Evolutionary conservation across 805 yeast genomes (phyloP).

Genomic region (Cyberlindnera mrakii): DNA sequence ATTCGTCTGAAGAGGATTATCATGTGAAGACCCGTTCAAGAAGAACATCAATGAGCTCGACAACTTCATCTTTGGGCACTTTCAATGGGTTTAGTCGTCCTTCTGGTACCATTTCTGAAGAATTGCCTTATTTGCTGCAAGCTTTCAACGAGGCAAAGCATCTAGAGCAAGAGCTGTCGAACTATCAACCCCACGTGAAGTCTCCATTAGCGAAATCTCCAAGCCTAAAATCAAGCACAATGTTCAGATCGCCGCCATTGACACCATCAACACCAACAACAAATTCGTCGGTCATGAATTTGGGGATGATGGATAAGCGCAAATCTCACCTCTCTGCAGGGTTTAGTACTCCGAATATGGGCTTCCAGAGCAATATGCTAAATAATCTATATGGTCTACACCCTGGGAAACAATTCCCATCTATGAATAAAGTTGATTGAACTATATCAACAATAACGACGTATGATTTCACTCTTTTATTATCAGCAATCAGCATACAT

Average conservation of each 20-base stretch:
- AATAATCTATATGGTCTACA: conserved; percentile 23
- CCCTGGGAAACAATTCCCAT: conserved; percentile 5
- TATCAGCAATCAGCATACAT: not conserved
- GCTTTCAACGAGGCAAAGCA: conserved; percentile 62
- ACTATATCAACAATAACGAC: not conserved
- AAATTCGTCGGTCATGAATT: not conserved
- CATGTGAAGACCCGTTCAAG: conserved; percentile 10
- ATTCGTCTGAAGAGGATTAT: not conserved
- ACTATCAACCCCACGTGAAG: conserved; percentile 7
- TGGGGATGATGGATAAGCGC: conserved; percentile 3
- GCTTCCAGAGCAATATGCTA: conserved; percentile 17
- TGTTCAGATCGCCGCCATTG: not conserved
- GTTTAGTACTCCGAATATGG: conserved; percentile 13
- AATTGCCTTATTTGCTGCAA: conserved; percentile 57
- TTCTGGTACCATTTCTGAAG: conserved; percentile 51
- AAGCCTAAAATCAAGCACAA: no score
- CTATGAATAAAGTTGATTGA: not conserved
- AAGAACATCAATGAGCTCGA: conserved; percentile 17
- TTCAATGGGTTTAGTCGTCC: conserved; percentile 26
- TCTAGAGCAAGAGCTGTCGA: conserved; percentile 43
- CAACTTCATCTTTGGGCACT: conserved; percentile 30
- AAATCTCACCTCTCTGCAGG: conserved; percentile 13
- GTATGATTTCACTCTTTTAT: not conserved
- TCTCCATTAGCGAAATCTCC: conserved; percentile 1
- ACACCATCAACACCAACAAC: not conserved